Base-by-base conservation (phyloP, 108 stramenopile genomes). In the Cyclotella choctawhatcheeana region DNA sequence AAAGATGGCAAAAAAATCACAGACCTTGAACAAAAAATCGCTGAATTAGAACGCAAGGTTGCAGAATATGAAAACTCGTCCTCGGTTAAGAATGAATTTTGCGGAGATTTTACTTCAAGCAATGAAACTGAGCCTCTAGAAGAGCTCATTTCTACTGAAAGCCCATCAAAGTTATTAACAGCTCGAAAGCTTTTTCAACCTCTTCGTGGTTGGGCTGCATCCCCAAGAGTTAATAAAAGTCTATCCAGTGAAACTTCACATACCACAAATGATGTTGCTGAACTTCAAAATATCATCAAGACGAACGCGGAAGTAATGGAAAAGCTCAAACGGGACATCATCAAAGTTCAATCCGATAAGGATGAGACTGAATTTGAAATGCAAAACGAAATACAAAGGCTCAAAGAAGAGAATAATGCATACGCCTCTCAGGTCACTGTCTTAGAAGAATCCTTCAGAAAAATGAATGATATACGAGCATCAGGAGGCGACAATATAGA, bases 391-490 rank as follows among this genome's bases (percentile, higher is more conserved):
- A 67, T 71, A 2, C 29, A 71, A 1, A 20, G 44, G 29, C 58
- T 79, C 22, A 29, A 32, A 44, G 65, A 79, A 32, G 77, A 79
- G 50, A 79, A 67, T 55, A 47, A 8, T 8, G 37, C 64, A 18
- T 71, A 60, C 22, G 22, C 35, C 25, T 52, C 52, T 25, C 77
- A 79, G 48, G 77, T 79, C 35, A 35, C 60, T 51, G 71, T 55
- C 20, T 59, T 71, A 24, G 77, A 79, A 35, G 66, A 58, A 21
- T 69, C 64, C 1, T 79, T 79, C 58, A 66, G 54, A 45, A 45
- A 37, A 47, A 61, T 71, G 21, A 71, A 71, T 54, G 77, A 79
- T 44, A 45, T 65, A 53, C 54, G 67, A 25, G 45, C 17, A 35
- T 60, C 59, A 40, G 22, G 20, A 37, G 59, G 22, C n/a, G 64